Evolutionary conservation across 2,329 filamentous ascomycete genomes (phyloP).

Genomic region (Cercospora janseana): DNA sequence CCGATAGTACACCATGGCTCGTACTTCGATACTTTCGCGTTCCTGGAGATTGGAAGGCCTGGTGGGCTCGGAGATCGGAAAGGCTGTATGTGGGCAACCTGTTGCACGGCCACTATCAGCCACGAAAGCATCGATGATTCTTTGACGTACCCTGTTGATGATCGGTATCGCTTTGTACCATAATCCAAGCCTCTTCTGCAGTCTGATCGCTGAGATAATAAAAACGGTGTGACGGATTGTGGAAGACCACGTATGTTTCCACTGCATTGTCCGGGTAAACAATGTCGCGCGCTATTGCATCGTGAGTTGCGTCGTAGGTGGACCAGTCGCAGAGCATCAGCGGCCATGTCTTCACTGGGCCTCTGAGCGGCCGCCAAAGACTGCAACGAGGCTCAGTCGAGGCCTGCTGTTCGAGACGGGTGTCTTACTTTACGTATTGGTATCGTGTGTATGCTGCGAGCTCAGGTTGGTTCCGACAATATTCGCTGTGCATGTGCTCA

Average conservation of each 20-base stretch:
- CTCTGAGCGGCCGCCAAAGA: background rate
- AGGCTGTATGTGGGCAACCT: background rate
- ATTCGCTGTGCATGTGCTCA: background rate
- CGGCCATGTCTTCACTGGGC: background rate
- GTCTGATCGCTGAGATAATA: background rate
- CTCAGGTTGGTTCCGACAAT: background rate
- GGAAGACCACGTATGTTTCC: background rate
- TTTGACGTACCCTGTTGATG: background rate
- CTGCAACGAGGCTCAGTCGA: no score
- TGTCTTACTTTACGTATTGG: constrained; percentile 1
- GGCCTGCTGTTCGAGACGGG: background rate
- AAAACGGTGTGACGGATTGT: background rate
- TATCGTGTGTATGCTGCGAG: background rate
- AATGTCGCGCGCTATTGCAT: background rate
- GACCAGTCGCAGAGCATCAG: background rate
- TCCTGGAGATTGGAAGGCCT: background rate
- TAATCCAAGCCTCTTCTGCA: background rate
- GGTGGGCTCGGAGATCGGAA: background rate
- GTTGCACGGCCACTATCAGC: no score
- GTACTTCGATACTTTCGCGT: background rate
- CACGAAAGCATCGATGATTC: no score
- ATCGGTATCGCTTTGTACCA: background rate
- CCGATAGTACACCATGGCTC: background rate
- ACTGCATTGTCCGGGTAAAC: background rate
- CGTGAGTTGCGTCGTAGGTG: background rate